Conservation (phyloP, 2,329 filamentous ascomycete species). For the Dactylellina leptospora region DNA sequence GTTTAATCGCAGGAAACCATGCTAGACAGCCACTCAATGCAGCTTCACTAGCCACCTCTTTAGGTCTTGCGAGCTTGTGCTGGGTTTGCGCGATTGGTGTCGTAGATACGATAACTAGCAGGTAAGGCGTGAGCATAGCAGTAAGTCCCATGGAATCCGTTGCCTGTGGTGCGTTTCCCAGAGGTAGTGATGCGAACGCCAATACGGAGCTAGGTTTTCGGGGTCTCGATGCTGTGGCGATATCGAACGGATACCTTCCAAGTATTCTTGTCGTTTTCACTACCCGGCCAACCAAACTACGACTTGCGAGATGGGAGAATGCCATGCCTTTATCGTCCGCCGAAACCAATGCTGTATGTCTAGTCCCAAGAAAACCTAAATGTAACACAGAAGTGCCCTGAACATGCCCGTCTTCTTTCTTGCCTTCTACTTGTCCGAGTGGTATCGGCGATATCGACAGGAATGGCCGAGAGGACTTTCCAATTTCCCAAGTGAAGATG, state of each 20-base stretch:
- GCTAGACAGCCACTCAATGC: conserved; percentile 92
- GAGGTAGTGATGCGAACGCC: conserved; percentile 85
- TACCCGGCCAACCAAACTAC: conserved; percentile 83
- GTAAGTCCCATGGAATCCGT: conserved; percentile 90
- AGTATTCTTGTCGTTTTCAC: conserved; percentile 91
- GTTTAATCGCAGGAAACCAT: conserved; percentile 95
- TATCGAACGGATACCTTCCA: conserved; percentile 82
- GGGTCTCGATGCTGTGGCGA: conserved; percentile 70
- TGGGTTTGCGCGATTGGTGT: conserved; percentile 96
- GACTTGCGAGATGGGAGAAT: conserved; percentile 92
- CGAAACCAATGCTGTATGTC: conserved; percentile 92
- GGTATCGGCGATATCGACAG: conserved; percentile 83
- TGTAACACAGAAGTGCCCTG: conserved; percentile 81
- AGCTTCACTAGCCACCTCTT: conserved; percentile 87
- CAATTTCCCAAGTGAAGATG: conserved; percentile 97
- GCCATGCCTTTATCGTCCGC: conserved; percentile 97
- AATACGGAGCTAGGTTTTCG: conserved; percentile 94
- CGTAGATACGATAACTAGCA: conserved; percentile 95
- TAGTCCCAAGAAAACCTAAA: conserved; percentile 90
- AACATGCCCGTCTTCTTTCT: conserved; percentile 82
- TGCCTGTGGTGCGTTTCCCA: conserved; percentile 90
- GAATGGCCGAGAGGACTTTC: conserved; percentile 83
- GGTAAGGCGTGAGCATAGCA: conserved; percentile 92
- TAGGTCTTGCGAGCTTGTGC: conserved; percentile 89
- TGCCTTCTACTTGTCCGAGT: conserved; percentile 70